Conservation (phyloP, 768 basidiomycete genomes). For the Kwoniella pini region DNA sequence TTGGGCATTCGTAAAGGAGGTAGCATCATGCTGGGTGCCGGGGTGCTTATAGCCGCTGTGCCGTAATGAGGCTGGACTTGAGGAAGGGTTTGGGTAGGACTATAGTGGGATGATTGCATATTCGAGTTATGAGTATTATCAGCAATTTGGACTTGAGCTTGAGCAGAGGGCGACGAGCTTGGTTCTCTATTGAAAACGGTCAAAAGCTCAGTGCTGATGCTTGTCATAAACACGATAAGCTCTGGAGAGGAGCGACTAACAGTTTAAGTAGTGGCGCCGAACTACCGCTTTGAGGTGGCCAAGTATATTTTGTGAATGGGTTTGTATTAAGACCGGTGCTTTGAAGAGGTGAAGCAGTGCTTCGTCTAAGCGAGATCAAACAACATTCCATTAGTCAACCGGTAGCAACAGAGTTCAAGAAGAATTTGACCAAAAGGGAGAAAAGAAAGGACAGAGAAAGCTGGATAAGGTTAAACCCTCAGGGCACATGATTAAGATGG, state of each 20-base stretch:
- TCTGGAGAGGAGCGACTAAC: neutral
- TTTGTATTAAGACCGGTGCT: neutral
- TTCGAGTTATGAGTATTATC: neutral
- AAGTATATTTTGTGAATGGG: neutral
- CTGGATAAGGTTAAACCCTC: neutral
- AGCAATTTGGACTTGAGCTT: neutral
- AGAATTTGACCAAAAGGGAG: neutral
- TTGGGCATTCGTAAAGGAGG: constrained; percentile 11
- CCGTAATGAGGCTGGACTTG: constrained; percentile 6
- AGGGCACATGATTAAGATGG: neutral
- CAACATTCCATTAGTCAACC: neutral
- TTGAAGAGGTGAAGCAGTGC: constrained; percentile 15
- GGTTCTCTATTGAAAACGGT: neutral
- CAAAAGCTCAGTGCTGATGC: neutral
- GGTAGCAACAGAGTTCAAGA: neutral
- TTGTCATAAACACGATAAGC: neutral
- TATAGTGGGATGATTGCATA: constrained; percentile 13
- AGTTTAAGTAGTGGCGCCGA: constrained; percentile 2
- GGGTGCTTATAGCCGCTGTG: neutral
- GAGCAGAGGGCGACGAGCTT: constrained; percentile 8
- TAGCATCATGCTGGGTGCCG: constrained; percentile 10
- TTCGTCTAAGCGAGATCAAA: constrained; percentile 5
- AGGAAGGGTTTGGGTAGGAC: constrained; percentile 8
- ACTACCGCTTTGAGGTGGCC: constrained; percentile 6
- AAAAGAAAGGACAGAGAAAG: neutral